phyloP scores from a whole-genome alignment of 345 rosid species.

The Populus pruinosa region DNA sequence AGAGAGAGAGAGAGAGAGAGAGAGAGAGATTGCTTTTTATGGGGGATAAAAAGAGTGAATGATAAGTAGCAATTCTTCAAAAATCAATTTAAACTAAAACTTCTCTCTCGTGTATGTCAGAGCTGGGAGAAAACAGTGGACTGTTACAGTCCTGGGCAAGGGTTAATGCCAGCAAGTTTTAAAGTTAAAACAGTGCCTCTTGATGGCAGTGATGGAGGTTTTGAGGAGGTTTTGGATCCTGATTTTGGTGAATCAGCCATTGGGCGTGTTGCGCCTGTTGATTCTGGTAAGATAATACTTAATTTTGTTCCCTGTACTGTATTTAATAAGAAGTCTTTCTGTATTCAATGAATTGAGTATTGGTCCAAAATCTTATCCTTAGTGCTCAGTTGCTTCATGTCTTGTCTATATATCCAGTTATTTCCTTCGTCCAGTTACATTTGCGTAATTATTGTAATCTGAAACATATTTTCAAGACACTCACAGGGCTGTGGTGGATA shows the following conservation, averaged over 20 bases:
- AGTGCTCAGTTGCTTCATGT: not conserved
- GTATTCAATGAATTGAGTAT: not conserved
- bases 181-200: slow-evolving; percentile 68
- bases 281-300: slow-evolving; percentile 57
- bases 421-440: not conserved
- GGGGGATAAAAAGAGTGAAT: not conserved
- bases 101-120: slow-evolving; percentile 38
- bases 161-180: slow-evolving; percentile 96
- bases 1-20: too few species aligned
- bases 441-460: not conserved
- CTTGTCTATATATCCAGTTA: not conserved
- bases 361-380: not conserved
- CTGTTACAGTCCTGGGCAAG: slow-evolving; percentile 95
- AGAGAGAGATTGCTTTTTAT: too few species aligned
- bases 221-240: slow-evolving; percentile 84
- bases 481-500: slow-evolving; percentile 90
- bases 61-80: not conserved
- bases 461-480: not conserved
- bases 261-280: slow-evolving; percentile 97
- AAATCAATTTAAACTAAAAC: not conserved
- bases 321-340: not conserved
- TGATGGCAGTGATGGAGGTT: slow-evolving; percentile 56
- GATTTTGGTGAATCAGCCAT: slow-evolving; percentile 97
- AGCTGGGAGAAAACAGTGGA: slow-evolving; percentile 99
- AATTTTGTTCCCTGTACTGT: not conserved